A percentile compares a stretch with the other conserved stretches of the same genome.
These are phyloP conservation scores for Colletotrichum sp. DNA, from an alignment of 2,329 filamentous ascomycete genomes.

Conservation along the genomic window DNA sequence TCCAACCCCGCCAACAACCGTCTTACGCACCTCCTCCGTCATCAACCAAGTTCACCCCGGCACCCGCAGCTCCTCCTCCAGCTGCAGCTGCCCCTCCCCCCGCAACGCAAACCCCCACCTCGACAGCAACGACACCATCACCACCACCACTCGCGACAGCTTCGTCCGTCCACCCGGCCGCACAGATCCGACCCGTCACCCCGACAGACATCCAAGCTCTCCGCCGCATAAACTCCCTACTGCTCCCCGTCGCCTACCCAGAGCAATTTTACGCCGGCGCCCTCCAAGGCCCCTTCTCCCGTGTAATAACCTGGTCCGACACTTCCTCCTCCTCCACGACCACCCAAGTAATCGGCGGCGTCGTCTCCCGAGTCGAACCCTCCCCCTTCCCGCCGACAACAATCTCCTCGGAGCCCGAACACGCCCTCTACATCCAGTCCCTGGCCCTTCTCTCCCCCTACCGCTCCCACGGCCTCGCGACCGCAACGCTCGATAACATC, in stretches of 20 bases:
- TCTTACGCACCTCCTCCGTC: constrained; percentile 47
- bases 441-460: constrained; percentile 69
- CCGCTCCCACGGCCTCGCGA: constrained; percentile 62
- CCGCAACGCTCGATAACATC: constrained; percentile 61
- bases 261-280: constrained; percentile 68
- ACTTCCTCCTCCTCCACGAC: constrained; percentile 21
- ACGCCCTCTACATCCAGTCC: constrained; percentile 69
- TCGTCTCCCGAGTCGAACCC: constrained; percentile 68
- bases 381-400: constrained; percentile 34
- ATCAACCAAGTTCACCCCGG: constrained; percentile 36
- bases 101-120: constrained; percentile 40
- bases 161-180: constrained; percentile 47
- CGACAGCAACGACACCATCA: constrained; percentile 26
- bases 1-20: constrained; percentile 51
- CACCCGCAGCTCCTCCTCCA: constrained; percentile 29
- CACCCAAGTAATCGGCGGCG: constrained; percentile 59
- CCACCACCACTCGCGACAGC: constrained; percentile 34
- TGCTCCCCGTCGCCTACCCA: constrained; percentile 68
- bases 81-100: constrained; percentile 23
- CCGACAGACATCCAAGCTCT: constrained; percentile 61
- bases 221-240: constrained; percentile 68
- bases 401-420: constrained; percentile 30
- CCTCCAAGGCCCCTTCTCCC: constrained; percentile 60
- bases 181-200: constrained; percentile 56
- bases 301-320: constrained; percentile 64